These are phyloP conservation scores for Cladorrhinum samala DNA, from an alignment of 495 filamentous ascomycete species.

Conservation along the genomic window DNA sequence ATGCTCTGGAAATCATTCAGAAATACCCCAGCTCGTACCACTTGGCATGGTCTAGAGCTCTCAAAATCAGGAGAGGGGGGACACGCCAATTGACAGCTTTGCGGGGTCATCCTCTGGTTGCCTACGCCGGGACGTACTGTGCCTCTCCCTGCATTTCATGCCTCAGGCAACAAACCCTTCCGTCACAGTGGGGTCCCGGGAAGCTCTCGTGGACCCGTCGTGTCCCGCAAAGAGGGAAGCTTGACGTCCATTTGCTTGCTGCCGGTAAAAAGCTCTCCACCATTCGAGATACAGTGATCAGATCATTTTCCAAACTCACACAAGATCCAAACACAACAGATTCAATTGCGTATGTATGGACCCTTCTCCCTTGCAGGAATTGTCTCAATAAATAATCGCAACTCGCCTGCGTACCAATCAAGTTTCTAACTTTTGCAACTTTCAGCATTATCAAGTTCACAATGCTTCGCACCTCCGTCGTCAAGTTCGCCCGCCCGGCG, in stretches of 20 bases:
- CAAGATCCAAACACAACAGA: not conserved
- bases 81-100: not conserved
- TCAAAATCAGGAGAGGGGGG: not conserved
- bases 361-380: not conserved
- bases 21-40: not conserved
- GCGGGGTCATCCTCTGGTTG: not conserved
- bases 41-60: not conserved
- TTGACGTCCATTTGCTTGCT: conserved; percentile 10
- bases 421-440: too few species aligned
- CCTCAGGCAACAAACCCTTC: conserved; percentile 1
- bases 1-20: not conserved
- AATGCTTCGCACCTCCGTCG: conserved; percentile 64
- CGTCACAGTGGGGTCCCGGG: not conserved
- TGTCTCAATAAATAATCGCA: too few species aligned
- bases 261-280: conserved; percentile 2
- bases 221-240: conserved; percentile 10
- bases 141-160: not conserved
- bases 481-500: conserved; percentile 49
- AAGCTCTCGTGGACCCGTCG: not conserved
- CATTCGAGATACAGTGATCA: not conserved
- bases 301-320: not conserved
- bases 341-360: not conserved
- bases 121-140: too few species aligned
- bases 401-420: too few species aligned
- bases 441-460: conserved; percentile 12